Percentiles rank a stretch among this genome's conserved stretches.
Evolutionary conservation across 1,284 basidiomycete species (phyloP).

Genomic region (Cutaneotrichosporon spelunceum): DNA sequence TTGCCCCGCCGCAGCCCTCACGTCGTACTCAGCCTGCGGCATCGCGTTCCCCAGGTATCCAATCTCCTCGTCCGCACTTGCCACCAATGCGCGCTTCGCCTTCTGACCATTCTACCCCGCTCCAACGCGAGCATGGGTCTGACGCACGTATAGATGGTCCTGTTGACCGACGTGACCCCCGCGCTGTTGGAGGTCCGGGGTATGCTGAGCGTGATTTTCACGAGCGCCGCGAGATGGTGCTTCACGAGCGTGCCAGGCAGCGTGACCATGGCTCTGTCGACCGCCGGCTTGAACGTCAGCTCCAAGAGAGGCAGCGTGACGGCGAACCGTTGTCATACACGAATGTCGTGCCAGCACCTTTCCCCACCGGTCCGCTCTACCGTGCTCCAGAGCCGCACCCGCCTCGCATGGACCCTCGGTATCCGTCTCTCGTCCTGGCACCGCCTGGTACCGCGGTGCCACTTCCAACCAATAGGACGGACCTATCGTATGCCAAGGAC

Average conservation of each 20-base stretch:
- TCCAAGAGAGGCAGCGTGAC: not conserved
- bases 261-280: not conserved
- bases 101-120: not conserved
- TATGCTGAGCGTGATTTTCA: not conserved
- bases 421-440: constrained; percentile 12
- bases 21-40: not conserved
- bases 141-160: not conserved
- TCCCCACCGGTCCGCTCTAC: constrained; percentile 17
- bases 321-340: constrained; percentile 7
- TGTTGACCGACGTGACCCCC: constrained; percentile 1
- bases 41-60: not conserved
- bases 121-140: not conserved
- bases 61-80: not conserved
- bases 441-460: constrained; percentile 8
- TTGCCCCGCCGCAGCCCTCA: not conserved
- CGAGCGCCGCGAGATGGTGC: not conserved
- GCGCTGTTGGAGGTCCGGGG: not conserved
- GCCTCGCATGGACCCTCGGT: constrained; percentile 7
- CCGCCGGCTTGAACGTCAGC: not conserved
- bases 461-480: constrained; percentile 6
- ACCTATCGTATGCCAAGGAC: constrained; percentile 17
- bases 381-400: constrained; percentile 15
- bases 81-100: not conserved
- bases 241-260: not conserved
- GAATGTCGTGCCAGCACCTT: constrained; percentile 15